phyloP scores from a whole-genome alignment of 345 rosid genomes.

The Punica granatum region DNA sequence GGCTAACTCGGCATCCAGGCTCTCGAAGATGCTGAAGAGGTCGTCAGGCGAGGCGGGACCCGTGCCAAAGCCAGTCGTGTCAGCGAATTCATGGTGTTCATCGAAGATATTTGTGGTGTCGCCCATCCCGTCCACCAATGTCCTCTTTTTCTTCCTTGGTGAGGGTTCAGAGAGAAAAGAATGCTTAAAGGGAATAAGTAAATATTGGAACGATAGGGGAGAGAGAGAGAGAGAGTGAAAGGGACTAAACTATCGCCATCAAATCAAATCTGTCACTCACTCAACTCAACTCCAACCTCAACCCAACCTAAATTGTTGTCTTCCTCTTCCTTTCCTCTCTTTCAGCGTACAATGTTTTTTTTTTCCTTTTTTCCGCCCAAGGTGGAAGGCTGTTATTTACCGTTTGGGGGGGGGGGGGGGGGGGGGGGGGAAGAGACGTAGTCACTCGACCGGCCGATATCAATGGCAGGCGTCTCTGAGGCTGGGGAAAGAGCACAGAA shows the following conservation, averaged over 20 bases:
- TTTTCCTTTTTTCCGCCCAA: not conserved
- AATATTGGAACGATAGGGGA: not conserved
- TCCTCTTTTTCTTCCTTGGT: not conserved
- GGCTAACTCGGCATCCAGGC: conserved; percentile 58
- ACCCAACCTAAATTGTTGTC: not conserved
- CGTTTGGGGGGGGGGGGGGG: not conserved
- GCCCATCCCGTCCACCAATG: not conserved
- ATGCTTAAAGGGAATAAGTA: not conserved
- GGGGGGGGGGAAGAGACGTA: not conserved
- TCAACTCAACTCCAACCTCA: not conserved
- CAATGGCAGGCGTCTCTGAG: not conserved
- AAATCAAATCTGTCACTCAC: not conserved
- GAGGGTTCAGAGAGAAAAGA: not conserved
- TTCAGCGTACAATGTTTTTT: not conserved
- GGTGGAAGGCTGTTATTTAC: not conserved
- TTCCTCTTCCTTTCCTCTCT: conserved; percentile 6
- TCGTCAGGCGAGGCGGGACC: conserved; percentile 35
- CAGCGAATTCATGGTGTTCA: conserved; percentile 14
- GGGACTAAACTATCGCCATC: conserved; percentile 20
- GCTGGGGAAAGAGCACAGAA: not conserved
- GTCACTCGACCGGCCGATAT: not conserved
- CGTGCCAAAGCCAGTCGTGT: conserved; percentile 8
- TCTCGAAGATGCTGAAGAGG: conserved; percentile 65
- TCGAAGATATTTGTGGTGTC: conserved; percentile 5
- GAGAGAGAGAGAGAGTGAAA: not conserved